Evolutionary conservation across 306 rosid species (phyloP).

Genomic region (Cucumis melo): DNA sequence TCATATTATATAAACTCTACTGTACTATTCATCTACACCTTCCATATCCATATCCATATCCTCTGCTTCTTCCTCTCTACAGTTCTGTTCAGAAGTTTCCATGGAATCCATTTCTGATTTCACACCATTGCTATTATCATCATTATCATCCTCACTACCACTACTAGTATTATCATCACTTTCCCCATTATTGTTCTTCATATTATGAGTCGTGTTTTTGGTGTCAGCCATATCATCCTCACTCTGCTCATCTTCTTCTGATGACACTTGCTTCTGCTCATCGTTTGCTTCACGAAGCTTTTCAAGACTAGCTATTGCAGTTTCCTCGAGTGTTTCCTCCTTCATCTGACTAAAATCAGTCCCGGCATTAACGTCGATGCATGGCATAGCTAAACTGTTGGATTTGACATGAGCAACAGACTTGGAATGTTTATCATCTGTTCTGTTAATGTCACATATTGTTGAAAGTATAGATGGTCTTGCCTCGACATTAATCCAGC

Average conservation of each 20-base stretch:
- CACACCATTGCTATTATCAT: constrained; percentile 16
- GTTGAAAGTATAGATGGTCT: constrained; percentile 51
- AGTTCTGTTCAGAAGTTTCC: constrained; percentile 24
- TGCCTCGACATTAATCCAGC: constrained; percentile 48
- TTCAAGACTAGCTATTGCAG: constrained; percentile 16
- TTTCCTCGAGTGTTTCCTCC: constrained; percentile 22
- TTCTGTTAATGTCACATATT: constrained; percentile 23
- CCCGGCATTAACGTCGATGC: constrained; percentile 26
- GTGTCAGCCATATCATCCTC: constrained; percentile 25
- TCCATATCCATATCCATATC: neutral
- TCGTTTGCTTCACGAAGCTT: constrained; percentile 23
- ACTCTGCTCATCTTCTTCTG: constrained; percentile 16
- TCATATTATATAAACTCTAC: neutral
- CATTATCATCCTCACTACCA: constrained; percentile 11
- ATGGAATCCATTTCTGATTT: constrained; percentile 18
- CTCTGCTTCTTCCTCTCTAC: neutral
- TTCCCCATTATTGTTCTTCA: constrained; percentile 20
- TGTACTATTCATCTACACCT: neutral
- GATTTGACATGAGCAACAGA: constrained; percentile 31
- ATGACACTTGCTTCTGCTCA: constrained; percentile 22
- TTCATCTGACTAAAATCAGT: constrained; percentile 16
- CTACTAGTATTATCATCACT: constrained; percentile 15
- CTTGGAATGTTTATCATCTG: constrained; percentile 23
- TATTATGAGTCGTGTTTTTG: constrained; percentile 9
- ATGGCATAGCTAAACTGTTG: constrained; percentile 21